Evolutionary conservation across 2,329 filamentous ascomycete genomes (phyloP), one percentile per base, ranked within the genome.

Genomic region (Sporothrix phasma): DNA sequence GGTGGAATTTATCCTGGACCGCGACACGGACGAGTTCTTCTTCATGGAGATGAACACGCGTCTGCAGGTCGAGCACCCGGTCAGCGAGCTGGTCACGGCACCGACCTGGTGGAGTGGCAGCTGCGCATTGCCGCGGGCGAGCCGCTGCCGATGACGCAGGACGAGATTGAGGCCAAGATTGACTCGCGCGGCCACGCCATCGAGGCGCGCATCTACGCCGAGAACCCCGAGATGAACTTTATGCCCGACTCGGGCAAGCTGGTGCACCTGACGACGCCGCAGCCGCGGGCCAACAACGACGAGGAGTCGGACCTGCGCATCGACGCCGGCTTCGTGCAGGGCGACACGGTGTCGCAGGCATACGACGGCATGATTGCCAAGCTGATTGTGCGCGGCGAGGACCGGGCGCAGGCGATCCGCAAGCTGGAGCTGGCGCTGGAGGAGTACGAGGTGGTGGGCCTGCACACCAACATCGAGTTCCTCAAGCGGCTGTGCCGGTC

Each of bases 291-390:
- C 51, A 49, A 17, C 60, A 67, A 67, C 56, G 64, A 67, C 65
- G 68, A 67, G 5, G 83, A 85, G 43, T 81, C 88, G 0, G 88
- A 92, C 67, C 84, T 97, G 37, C 87, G 94, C 46, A 92, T 99
- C 68, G 94, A 99, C 72, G 92, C 92, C 53, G 94, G 94, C 1
- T 97, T 97, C 73, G 84, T 92, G 31, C 83, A 92, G 69, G 94
- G 94, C 29, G 93, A 96, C 73, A 90, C 91, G 67, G 90, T 99
- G 2, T 95, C 92, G 0, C 90, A 93, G 65, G 90, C 94, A 63
- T 99, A 99, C 75, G 94, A 99, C 70, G 94, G 94, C 31, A 99
- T 99, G 94, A 96, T 99, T 69, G 90, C 94, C 51, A 99, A 99
- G 77, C 83, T 99, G 61, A 99, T 99, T 70, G 91, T 97, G 5